Conservation (phyloP, 1,139 yeast genomes). For the Sugiyamaella grinbergsii region DNA sequence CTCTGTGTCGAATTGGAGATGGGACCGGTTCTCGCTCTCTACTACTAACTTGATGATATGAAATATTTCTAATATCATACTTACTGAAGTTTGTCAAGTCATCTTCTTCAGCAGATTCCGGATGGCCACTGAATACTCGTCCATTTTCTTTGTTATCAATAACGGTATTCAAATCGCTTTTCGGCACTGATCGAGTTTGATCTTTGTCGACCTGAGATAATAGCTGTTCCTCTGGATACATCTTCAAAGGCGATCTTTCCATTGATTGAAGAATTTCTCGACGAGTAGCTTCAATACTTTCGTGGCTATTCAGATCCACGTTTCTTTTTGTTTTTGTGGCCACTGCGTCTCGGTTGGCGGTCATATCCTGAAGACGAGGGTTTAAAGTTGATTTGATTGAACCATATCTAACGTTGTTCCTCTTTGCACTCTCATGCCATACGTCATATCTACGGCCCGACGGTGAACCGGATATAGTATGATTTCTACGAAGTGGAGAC, state of each 20-base stretch:
- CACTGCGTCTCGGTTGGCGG: not conserved
- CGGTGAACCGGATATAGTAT: conserved; percentile 15
- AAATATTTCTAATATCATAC: conserved; percentile 11
- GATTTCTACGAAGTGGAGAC: conserved; percentile 14
- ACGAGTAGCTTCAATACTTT: conserved; percentile 13
- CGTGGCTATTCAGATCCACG: not conserved
- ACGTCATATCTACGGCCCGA: not conserved
- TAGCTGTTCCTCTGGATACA: conserved; percentile 13
- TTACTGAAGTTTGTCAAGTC: conserved; percentile 12
- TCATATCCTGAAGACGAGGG: not conserved
- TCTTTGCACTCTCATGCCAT: not conserved
- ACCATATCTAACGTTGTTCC: not conserved
- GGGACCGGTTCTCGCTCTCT: not conserved
- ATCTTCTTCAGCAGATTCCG: conserved; percentile 6
- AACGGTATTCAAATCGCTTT: not conserved
- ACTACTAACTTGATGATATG: not conserved
- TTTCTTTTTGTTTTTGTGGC: not conserved
- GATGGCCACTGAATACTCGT: no score
- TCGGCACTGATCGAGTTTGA: not conserved
- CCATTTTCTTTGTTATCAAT: conserved; percentile 11
- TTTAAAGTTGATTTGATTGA: no score
- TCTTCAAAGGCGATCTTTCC: conserved; percentile 13
- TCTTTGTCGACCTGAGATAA: not conserved
- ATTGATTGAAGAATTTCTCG: conserved; percentile 16
- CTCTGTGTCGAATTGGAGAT: no score